Base-by-base conservation (phyloP, 768 basidiomycete genomes). In the Gymnopilus junonius region DNA sequence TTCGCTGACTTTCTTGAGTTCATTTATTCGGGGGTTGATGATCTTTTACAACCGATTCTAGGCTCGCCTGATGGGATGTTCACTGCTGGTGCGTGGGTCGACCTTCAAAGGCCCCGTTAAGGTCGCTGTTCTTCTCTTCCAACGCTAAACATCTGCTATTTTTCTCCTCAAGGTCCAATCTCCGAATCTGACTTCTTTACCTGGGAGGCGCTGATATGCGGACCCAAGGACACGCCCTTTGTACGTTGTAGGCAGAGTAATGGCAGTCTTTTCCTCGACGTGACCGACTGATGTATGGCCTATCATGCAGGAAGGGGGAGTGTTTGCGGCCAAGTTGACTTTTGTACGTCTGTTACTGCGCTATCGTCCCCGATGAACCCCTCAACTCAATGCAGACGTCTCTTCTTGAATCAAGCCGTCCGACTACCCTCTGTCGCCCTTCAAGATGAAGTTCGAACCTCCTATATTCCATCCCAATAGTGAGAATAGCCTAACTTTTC, bases 391-490 rank as follows among this genome's bases (percentile, higher is more conserved):
- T 56, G 8, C 42, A 35, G 29, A 56, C 32, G 25, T 21, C 58
- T 27, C 32, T 48, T 53, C 63, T 29, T 48, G 50, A 42, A 50
- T 48, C 23, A 59, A 95, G 94, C 95, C 95, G 0, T 74, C 84
- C 39, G 97, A 99, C 73, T 99, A 99, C 77, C 97, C 97, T 32
- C 80, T 99, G 70, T 97, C 94, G 56, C 97, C 97, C 20, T 99
- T 99, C 89, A 98, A 95, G 81, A 99, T 99, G 97, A 94, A 87
- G 72, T 99, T 99, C 71, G 95, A 98, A 46, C 97, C 97, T 3
- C 96, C 97, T 2, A 75, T 99, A 59, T 93, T 98, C 77, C 97
- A 99, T 77, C 97, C 97, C 17, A 99, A 99, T 75, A 92, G 97
- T 97, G 68, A 76, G 92, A 78, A 56, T 31, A 50, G 37, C 53